Evolutionary conservation across 2,329 filamentous ascomycete species (phyloP).

Genomic region (Periconia digitata): DNA sequence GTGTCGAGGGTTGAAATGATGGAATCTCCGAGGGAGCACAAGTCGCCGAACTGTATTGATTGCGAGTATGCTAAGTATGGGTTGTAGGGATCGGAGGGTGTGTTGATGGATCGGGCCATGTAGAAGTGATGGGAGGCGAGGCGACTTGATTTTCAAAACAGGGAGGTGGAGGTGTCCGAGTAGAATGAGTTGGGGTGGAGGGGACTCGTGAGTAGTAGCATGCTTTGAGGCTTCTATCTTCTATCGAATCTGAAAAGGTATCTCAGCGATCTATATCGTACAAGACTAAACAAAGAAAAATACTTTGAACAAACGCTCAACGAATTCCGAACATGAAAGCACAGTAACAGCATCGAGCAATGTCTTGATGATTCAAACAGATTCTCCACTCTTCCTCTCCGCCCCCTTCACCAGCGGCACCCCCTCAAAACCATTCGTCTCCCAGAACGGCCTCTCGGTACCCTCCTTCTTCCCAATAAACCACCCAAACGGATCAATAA

Average conservation of each 20-base stretch:
- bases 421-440: slow-evolving; percentile 17
- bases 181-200: no score
- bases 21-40: not conserved
- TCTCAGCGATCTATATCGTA: no score
- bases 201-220: no score
- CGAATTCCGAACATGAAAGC: no score
- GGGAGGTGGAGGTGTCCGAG: no score
- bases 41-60: not conserved
- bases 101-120: not conserved
- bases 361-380: not conserved
- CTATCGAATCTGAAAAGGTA: no score
- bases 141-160: not conserved
- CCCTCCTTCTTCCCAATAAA: slow-evolving; percentile 3
- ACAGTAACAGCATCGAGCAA: no score
- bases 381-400: not conserved
- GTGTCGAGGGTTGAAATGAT: not conserved
- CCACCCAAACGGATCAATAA: slow-evolving; percentile 24
- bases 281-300: no score
- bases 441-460: slow-evolving; percentile 22
- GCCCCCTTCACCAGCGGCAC: slow-evolving; percentile 2
- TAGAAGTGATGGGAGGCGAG: not conserved
- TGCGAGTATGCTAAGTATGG: not conserved
- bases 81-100: not conserved
- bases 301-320: not conserved
- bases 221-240: no score